Conservation (phyloP, 805 yeast species). For the Saturnispora saitoi region DNA sequence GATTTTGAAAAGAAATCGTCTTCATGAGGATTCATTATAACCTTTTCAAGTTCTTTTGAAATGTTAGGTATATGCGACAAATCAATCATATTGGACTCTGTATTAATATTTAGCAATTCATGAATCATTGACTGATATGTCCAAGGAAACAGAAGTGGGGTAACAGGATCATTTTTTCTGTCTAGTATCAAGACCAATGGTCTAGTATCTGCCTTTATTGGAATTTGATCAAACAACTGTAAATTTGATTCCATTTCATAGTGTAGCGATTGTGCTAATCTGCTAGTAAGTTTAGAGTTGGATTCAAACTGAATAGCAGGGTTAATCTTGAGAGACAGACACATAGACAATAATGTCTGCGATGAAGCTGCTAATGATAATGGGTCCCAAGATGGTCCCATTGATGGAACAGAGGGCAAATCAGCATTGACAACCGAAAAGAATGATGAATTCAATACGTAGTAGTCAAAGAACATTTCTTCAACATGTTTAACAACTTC, state of each 20-base stretch:
- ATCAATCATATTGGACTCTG: slow-evolving; percentile 59
- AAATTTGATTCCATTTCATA: slow-evolving; percentile 48
- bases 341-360: slow-evolving; percentile 42
- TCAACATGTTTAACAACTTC: slow-evolving; percentile 70
- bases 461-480: slow-evolving; percentile 80
- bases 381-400: slow-evolving; percentile 36
- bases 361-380: slow-evolving; percentile 33
- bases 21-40: slow-evolving; percentile 57
- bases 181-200: slow-evolving; percentile 74
- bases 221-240: slow-evolving; percentile 60
- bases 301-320: slow-evolving; percentile 76
- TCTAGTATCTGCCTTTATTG: slow-evolving; percentile 45
- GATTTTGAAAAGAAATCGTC: slow-evolving; percentile 74
- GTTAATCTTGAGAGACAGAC: slow-evolving; percentile 64
- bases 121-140: slow-evolving; percentile 97
- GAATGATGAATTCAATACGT: slow-evolving; percentile 62
- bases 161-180: slow-evolving; percentile 82
- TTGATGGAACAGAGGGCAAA: slow-evolving; percentile 14
- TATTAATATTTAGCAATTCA: slow-evolving; percentile 74
- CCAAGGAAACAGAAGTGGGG: slow-evolving; percentile 93
- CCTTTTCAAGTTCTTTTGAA: slow-evolving; percentile 49
- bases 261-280: slow-evolving; percentile 59
- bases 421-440: slow-evolving; percentile 30
- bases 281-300: slow-evolving; percentile 54
- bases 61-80: slow-evolving; percentile 47